Evolutionary conservation across 805 yeast species (phyloP).

Genomic region (Komagataella pseudopastoris): DNA sequence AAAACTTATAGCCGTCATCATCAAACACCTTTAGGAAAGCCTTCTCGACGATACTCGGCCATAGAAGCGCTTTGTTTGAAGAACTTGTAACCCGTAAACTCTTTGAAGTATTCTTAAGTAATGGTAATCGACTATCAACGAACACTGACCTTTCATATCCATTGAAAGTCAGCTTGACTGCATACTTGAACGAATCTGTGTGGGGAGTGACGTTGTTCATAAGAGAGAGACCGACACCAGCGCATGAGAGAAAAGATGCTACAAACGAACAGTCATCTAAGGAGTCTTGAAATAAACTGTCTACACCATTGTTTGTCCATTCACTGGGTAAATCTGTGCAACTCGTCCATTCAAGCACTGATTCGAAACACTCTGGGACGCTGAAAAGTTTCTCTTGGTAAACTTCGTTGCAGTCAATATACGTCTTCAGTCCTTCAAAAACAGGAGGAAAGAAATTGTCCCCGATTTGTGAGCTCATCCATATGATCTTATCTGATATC

Average conservation of each 20-base stretch:
- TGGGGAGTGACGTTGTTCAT: constrained; percentile 14
- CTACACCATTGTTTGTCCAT: constrained; percentile 7
- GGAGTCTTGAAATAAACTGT: constrained; percentile 30
- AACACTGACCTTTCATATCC: constrained; percentile 35
- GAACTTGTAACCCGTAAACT: constrained; percentile 22
- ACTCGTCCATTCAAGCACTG: background rate
- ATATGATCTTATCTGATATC: constrained; percentile 7
- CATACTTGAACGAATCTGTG: constrained; percentile 18
- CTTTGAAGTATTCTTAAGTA: constrained; percentile 7
- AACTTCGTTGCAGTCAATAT: constrained; percentile 1
- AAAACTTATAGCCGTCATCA: constrained; percentile 45
- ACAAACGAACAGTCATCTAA: constrained; percentile 69
- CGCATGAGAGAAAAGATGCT: constrained; percentile 45
- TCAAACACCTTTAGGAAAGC: constrained; percentile 50
- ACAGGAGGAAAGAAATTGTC: constrained; percentile 1
- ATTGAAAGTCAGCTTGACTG: constrained; percentile 32
- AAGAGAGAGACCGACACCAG: constrained; percentile 12
- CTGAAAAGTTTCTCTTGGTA: constrained; percentile 1
- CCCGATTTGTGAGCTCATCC: constrained; percentile 10
- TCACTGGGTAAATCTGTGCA: constrained; percentile 1
- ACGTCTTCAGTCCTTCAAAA: constrained; percentile 1
- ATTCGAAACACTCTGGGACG: background rate
- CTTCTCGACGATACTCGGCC: constrained; percentile 73
- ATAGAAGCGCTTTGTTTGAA: constrained; percentile 19
- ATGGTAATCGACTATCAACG: constrained; percentile 34